Conservation (phyloP, 352 stramenopile species). For the Phytophthora crassamura region DNA sequence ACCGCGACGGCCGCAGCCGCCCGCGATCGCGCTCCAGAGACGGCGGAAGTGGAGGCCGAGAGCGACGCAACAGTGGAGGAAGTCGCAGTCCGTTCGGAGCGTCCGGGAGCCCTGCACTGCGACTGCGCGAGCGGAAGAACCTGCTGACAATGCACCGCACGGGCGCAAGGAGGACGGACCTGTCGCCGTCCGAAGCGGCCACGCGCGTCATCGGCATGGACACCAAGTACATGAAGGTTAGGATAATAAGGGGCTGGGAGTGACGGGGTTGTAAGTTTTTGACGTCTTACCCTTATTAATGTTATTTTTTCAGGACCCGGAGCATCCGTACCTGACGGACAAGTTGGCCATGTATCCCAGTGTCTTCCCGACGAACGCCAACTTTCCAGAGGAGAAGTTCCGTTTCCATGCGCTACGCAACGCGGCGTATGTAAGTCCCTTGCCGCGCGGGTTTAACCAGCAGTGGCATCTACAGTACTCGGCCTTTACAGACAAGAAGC, state of each 20-base stretch:
- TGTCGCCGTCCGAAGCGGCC: constrained; percentile 60
- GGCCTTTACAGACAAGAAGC: constrained; percentile 81
- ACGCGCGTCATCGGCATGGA: constrained; percentile 73
- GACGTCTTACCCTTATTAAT: background rate
- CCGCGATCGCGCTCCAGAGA: constrained; percentile 56
- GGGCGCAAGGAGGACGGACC: constrained; percentile 46
- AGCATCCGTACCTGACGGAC: constrained; percentile 72
- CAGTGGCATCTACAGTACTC: constrained; percentile 89
- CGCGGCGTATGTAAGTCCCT: constrained; percentile 75
- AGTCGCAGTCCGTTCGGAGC: constrained; percentile 52
- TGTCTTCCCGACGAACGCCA: constrained; percentile 79
- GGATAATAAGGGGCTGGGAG: background rate
- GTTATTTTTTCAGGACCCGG: constrained; percentile 55
- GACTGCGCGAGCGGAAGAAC: constrained; percentile 75
- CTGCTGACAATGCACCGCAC: constrained; percentile 82
- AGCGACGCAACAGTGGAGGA: constrained; percentile 31
- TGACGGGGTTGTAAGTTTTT: constrained; percentile 3
- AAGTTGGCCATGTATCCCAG: constrained; percentile 71
- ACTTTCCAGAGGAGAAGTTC: constrained; percentile 85
- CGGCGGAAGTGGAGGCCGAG: constrained; percentile 18
- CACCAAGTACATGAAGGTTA: constrained; percentile 76
- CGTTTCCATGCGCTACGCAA: constrained; percentile 76
- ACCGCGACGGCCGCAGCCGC: constrained; percentile 39
- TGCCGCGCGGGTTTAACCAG: constrained; percentile 77
- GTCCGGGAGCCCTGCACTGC: constrained; percentile 55